Evolutionary conservation across 164 flowering plant species (phyloP), one percentile per base, ranked within the genome.

Genomic region (Annona cherimola): DNA sequence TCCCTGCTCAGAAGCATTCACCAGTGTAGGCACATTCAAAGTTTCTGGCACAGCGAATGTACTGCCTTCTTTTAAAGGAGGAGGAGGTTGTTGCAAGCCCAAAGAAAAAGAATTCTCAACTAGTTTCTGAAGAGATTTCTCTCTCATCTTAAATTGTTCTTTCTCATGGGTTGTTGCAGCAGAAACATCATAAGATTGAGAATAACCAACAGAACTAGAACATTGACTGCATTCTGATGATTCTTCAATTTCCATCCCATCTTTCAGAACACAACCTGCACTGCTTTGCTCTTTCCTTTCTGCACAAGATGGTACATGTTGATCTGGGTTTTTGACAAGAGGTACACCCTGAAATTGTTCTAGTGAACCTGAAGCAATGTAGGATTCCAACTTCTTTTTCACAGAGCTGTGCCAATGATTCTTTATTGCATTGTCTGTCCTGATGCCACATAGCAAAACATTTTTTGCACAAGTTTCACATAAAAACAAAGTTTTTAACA

Each of bases 331-430:
- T 72, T 78, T 79, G 67, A 78, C 82, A 78, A 72, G 82, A 71
- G 91, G 84, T 70, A 85, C 77, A 60, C 77, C 84, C 73, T 76
- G 84, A 45, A 80, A 83, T 81, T 93, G 93, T 45, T 86, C 81
- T 64, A 96, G 86, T 62, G 89, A 80, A 61, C 97, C 99, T 50
- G 98, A 89, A 16, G 91, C 86, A 78, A 84, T 61, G 79, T 89
- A 94, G 14, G 89, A 83, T 61, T 88, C 97, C 79, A 92, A 43
- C 82, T 90, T 94, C 90, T 94, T 94, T 75, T 90, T 92, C n/a
- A 94, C 96, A 62, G 98, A 94, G 80, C 94, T 88, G 83, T 94
- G 88, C 98, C 98, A 94, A 67, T 94, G 98, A 78, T 94, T 94
- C 81, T 94, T 94, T 73, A 94, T 94, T 39, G 97, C 82, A 88